Conservation (phyloP, 352 stramenopile species). For the Chrysophaeum taylorii region DNA sequence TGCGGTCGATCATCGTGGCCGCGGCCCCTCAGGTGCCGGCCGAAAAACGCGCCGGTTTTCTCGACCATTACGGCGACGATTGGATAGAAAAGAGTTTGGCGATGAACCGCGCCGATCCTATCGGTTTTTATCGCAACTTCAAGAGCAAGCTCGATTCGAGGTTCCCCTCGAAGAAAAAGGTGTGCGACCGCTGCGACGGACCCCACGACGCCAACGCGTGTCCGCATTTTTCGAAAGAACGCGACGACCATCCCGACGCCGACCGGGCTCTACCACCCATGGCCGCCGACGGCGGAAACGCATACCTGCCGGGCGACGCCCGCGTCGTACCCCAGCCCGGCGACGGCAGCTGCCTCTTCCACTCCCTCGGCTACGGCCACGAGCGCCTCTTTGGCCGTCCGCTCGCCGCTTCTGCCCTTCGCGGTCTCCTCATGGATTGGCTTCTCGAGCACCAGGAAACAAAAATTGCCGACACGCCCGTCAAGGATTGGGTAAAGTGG, state of each 20-base stretch:
- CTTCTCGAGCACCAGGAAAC: constrained; percentile 18
- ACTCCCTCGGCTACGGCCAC: constrained; percentile 27
- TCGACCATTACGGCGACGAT: too few species aligned
- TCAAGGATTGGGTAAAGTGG: constrained; percentile 32
- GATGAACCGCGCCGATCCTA: too few species aligned
- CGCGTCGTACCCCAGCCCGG: constrained; percentile 26
- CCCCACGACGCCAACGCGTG: too few species aligned
- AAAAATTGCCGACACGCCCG: constrained; percentile 26
- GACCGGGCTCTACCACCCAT: constrained; percentile 9
- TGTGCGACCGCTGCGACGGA: too few species aligned
- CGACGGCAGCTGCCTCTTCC: constrained; percentile 33
- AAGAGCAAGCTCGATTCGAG: too few species aligned
- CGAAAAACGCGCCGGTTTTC: too few species aligned
- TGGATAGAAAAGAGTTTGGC: too few species aligned
- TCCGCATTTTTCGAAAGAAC: constrained; percentile 28
- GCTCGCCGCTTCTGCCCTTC: not conserved
- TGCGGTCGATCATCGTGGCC: too few species aligned
- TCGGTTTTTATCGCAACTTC: too few species aligned
- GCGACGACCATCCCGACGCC: constrained; percentile 32
- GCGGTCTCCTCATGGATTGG: not conserved
- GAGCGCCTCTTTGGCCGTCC: not conserved
- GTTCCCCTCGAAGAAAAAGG: too few species aligned
- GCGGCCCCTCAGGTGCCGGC: too few species aligned
- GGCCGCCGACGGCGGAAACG: constrained; percentile 17
- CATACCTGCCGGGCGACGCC: not conserved